Conservation (phyloP, 257 asterid species). For the Solanum acaule region DNA sequence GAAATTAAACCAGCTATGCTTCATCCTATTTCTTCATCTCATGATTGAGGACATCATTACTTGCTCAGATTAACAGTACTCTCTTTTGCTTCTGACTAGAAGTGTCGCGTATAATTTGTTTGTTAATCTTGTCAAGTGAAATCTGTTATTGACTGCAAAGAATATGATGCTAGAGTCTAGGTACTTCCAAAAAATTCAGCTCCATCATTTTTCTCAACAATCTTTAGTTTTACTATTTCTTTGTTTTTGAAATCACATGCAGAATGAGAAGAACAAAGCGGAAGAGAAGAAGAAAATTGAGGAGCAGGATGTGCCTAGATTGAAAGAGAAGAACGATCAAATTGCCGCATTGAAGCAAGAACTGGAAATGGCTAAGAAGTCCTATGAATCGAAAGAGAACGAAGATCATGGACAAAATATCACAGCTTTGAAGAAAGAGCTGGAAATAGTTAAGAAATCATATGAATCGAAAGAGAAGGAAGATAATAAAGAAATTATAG, state of each 20-base stretch:
- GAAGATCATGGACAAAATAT: not conserved
- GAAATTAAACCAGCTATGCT: not conserved
- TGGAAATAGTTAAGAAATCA: constrained; percentile 19
- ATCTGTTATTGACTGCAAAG: not conserved
- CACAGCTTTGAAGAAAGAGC: constrained; percentile 15
- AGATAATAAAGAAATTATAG: not conserved
- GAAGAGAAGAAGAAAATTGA: constrained; percentile 10
- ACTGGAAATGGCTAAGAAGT: constrained; percentile 3
- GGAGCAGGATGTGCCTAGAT: constrained; percentile 23
- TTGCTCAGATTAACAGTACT: not conserved
- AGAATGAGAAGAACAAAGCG: constrained; percentile 26
- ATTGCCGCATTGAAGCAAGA: constrained; percentile 19
- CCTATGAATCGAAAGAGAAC: constrained; percentile 1
- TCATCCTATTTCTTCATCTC: not conserved
- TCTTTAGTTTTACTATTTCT: not conserved
- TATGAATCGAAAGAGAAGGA: constrained; percentile 16
- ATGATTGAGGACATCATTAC: not conserved
- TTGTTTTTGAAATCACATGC: not conserved
- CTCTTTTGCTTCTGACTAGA: not conserved
- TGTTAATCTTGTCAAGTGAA: not conserved
- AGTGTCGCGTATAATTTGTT: not conserved
- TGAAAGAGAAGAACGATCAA: constrained; percentile 33
- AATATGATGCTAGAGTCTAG: not conserved
- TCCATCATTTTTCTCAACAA: not conserved
- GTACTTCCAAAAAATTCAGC: not conserved